Evolutionary conservation across 805 yeast genomes (phyloP), one percentile per base, ranked within the genome.

Genomic region (Monosporozyma siamensis): DNA sequence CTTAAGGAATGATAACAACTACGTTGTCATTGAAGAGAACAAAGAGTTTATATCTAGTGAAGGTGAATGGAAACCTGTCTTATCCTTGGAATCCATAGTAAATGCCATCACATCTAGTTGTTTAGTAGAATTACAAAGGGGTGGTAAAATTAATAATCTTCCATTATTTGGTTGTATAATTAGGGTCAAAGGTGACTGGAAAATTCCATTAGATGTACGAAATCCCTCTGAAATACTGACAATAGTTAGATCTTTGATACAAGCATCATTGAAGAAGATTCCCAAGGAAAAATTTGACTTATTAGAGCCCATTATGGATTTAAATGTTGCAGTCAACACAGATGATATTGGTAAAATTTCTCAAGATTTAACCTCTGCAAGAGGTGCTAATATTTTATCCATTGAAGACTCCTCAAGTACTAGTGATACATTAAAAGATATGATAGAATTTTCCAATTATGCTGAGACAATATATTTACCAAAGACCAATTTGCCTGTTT

Each of bases 281-380:
- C 12, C 41, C 4, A 42, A 57, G 3, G 44, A 42, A 0, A 50
- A 60, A 2, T 77, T 74, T 55, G 71, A 80, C 1, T 60, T 89
- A 1, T 67, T 90, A 60, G 97, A 92, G 62, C 98, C 98, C 0
- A 70, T 83, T 23, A 90, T 92, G 97, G 69, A 73, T 27, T 80
- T 88, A 4, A 69, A 69, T 6, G 78, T 92, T 1, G 74, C 70
- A 40, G 81, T 80, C 2, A 71, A 72, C 42, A 82, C 87, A 24
- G 81, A 75, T 43, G 84, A 82, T 44, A 63, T 90, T 50, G 97
- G 97, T 17, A 71, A 70, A 27, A 92, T 92, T 1, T 73, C 86
- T 31, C 94, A 86, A 51, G 98, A 92, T 57, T 64, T 92, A 41
- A 79, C 86, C 34, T 78, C 85, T 24, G 72, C 80, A 11, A 72